These are phyloP conservation scores for Saccharomycopsis sp. DNA, from an alignment of 805 yeast genomes.

Conservation along the genomic window DNA sequence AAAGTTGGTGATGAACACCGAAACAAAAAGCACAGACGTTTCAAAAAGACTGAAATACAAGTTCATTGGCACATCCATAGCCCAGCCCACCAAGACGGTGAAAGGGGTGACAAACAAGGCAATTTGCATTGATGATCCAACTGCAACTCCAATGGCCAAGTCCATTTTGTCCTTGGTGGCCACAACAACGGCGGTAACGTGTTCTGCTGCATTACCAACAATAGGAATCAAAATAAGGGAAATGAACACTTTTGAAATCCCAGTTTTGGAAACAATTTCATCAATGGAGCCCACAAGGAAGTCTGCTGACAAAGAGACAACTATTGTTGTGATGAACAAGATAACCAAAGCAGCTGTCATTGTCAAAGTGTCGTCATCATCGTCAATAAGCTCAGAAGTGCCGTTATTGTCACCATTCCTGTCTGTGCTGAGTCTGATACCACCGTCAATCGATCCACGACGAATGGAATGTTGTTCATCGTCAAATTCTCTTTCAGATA, in stretches of 20 bases:
- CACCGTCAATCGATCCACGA: slow-evolving; percentile 2
- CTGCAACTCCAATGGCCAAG: slow-evolving; percentile 91
- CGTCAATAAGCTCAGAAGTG: slow-evolving; percentile 20
- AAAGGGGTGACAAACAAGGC: slow-evolving; percentile 94
- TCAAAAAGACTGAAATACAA: slow-evolving; percentile 87
- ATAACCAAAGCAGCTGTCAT: slow-evolving; percentile 43
- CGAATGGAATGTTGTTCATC: slow-evolving; percentile 26
- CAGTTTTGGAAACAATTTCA: slow-evolving; percentile 72
- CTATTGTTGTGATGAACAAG: slow-evolving; percentile 56
- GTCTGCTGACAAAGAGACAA: slow-evolving; percentile 89
- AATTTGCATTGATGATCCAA: slow-evolving; percentile 92
- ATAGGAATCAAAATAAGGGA: slow-evolving; percentile 92
- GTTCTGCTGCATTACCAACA: slow-evolving; percentile 98
- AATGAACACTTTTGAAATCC: slow-evolving; percentile 88
- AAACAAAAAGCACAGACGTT: slow-evolving; percentile 82
- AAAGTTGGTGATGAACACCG: slow-evolving; percentile 82
- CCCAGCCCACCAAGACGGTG: slow-evolving; percentile 93
- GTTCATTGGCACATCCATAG: slow-evolving; percentile 83
- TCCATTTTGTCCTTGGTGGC: slow-evolving; percentile 97
- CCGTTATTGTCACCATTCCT: slow-evolving; percentile 4
- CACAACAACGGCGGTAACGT: slow-evolving; percentile 91
- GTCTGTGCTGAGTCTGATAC: slow-evolving; percentile 18
- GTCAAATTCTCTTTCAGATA: slow-evolving; percentile 32
- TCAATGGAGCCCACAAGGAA: slow-evolving; percentile 90
- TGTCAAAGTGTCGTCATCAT: slow-evolving; percentile 34